Evolutionary conservation across 73 alveolate species (phyloP).

Genomic region (Blepharisma japonicum): DNA sequence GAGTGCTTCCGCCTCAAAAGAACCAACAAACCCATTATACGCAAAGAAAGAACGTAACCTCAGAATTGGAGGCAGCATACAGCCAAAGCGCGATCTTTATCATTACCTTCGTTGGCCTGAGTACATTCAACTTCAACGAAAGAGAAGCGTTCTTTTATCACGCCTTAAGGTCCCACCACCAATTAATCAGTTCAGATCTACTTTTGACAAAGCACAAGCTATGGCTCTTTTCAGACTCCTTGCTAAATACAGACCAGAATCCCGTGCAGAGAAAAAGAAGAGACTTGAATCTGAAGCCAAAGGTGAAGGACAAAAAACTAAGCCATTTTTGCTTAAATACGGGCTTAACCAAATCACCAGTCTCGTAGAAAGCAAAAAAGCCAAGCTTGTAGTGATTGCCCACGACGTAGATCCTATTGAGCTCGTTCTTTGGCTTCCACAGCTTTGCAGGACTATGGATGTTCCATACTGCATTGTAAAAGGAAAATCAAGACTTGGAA

Average conservation of each 20-base stretch:
- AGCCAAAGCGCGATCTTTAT: constrained; percentile 90
- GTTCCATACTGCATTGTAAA: constrained; percentile 92
- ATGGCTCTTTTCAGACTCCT: constrained; percentile 66
- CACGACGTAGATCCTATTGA: constrained; percentile 98
- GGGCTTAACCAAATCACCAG: constrained; percentile 97
- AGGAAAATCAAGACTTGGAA: constrained; percentile 94
- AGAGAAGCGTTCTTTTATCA: constrained; percentile 89
- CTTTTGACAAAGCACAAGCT: constrained; percentile 59
- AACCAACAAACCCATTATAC: constrained; percentile 78
- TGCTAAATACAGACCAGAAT: constrained; percentile 86
- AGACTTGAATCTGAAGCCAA: constrained; percentile 81
- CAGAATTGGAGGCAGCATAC: constrained; percentile 94
- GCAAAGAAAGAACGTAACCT: constrained; percentile 84
- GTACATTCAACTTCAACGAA: constrained; percentile 91
- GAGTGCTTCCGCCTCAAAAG: constrained; percentile 40
- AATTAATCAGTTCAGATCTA: constrained; percentile 83
- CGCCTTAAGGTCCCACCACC: constrained; percentile 95
- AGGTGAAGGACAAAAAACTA: constrained; percentile 66
- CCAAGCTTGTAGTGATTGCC: constrained; percentile 94
- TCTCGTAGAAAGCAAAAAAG: constrained; percentile 91
- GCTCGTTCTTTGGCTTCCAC: constrained; percentile 92
- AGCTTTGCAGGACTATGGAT: constrained; percentile 95
- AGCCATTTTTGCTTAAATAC: constrained; percentile 87
- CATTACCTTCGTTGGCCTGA: constrained; percentile 96
- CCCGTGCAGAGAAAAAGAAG: constrained; percentile 80